Evolutionary conservation across 345 rosid species (phyloP).

Genomic region (Psidium friedrichsthalianum): DNA sequence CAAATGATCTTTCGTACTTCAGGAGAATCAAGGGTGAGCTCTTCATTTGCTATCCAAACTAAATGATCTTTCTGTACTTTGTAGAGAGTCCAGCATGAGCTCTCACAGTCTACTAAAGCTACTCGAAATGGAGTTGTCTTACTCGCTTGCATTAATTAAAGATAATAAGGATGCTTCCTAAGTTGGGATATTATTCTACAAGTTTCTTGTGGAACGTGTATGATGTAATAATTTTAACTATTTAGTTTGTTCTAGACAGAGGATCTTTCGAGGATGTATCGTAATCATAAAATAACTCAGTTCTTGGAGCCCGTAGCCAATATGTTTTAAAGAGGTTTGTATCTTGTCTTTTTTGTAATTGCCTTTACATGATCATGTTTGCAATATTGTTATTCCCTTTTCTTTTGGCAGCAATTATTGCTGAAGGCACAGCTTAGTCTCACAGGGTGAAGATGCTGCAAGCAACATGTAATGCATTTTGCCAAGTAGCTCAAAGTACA

Average conservation of each 20-base stretch:
- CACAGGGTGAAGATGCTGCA: constrained; percentile 31
- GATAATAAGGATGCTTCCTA: constrained; percentile 20
- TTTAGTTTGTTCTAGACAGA: constrained; percentile 10
- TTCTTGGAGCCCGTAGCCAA: constrained; percentile 26
- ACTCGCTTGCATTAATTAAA: constrained; percentile 25
- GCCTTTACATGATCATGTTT: background rate
- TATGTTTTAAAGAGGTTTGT: constrained; percentile 25
- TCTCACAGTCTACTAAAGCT: constrained; percentile 14
- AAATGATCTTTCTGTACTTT: background rate
- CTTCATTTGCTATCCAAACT: background rate
- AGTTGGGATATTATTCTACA: background rate
- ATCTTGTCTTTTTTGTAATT: background rate
- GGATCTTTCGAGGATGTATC: constrained; percentile 27
- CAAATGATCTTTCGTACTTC: background rate
- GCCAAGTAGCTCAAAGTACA: background rate
- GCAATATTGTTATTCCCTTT: background rate
- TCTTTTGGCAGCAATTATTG: constrained; percentile 18
- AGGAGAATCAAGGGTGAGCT: background rate
- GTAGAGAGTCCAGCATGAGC: constrained; percentile 22
- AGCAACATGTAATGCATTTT: constrained; percentile 12
- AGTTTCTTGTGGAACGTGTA: background rate
- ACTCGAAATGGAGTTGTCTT: constrained; percentile 29
- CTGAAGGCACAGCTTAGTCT: constrained; percentile 25
- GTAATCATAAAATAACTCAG: constrained; percentile 17
- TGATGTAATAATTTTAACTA: background rate